These are phyloP conservation scores for Yarrowia deformans DNA, from an alignment of 805 yeast genomes.

Conservation along the genomic window DNA sequence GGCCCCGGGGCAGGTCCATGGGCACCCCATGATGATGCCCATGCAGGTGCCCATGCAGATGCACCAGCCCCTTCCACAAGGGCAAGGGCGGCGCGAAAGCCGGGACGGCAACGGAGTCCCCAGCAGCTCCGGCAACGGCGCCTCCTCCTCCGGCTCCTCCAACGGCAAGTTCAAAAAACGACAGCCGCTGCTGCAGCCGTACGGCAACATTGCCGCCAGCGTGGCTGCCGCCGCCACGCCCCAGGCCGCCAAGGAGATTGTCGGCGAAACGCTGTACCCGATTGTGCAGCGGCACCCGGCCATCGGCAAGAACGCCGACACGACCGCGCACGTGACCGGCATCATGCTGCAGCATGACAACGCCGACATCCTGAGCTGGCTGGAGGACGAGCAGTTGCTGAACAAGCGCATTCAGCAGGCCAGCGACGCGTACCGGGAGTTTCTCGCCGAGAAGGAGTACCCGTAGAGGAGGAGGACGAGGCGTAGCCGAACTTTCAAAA, in stretches of 20 bases:
- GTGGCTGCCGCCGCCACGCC: conserved; percentile 57
- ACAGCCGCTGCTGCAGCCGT: conserved; percentile 40
- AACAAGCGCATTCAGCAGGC: conserved; percentile 89
- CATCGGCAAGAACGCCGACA: conserved; percentile 76
- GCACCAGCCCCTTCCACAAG: too few species aligned
- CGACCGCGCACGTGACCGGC: conserved; percentile 95
- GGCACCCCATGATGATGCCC: neutral
- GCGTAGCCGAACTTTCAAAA: too few species aligned
- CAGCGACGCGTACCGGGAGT: conserved; percentile 85
- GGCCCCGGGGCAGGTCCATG: neutral
- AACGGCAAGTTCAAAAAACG: conserved; percentile 40
- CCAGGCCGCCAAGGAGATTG: conserved; percentile 48
- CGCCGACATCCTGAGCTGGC: conserved; percentile 80
- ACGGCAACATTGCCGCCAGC: conserved; percentile 59
- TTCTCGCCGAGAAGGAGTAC: conserved; percentile 56
- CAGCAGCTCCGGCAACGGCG: conserved; percentile 26
- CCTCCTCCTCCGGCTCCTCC: neutral
- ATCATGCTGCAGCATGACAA: conserved; percentile 92
- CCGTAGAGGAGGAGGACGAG: too few species aligned
- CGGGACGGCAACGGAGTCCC: neutral
- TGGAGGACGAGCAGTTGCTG: conserved; percentile 84
- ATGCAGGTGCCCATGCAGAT: neutral
- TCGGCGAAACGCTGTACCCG: conserved; percentile 93
- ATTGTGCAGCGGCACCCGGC: conserved; percentile 79
- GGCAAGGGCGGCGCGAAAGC: neutral